Percentiles rank a stretch among this genome's conserved stretches.
phyloP scores from a whole-genome alignment of 2,329 filamentous ascomycete species.

The Trichoderma semiorbis region DNA sequence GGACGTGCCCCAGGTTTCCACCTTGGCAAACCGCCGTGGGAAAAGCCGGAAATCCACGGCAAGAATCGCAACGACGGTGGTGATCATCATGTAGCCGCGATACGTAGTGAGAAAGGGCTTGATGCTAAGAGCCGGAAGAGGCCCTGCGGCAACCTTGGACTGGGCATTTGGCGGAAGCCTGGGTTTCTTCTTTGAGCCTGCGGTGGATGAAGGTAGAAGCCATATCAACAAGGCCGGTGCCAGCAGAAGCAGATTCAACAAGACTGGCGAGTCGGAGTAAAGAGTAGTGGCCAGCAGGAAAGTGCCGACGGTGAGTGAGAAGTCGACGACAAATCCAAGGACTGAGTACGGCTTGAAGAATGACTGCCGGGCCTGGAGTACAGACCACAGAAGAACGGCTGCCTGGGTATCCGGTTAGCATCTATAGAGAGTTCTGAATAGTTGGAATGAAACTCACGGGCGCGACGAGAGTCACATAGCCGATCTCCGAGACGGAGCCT shows the following conservation, averaged over 20 bases:
- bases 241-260: constrained; percentile 72
- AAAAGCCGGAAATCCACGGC: constrained; percentile 95
- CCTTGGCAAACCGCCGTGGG: constrained; percentile 91
- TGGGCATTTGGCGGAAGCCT: constrained; percentile 42
- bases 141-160: constrained; percentile 29
- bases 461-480: constrained; percentile 77
- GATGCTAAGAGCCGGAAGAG: constrained; percentile 57
- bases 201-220: constrained; percentile 41
- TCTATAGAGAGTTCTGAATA: too few relatives aligned
- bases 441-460: constrained; percentile 54
- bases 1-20: constrained; percentile 99
- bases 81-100: constrained; percentile 84
- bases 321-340: constrained; percentile 71
- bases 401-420: constrained; percentile 49
- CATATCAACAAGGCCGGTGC: constrained; percentile 66
- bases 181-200: constrained; percentile 43
- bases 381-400: constrained; percentile 81
- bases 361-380: constrained; percentile 75
- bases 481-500: constrained; percentile 80
- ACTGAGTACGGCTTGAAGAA: constrained; percentile 76
- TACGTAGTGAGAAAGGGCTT: constrained; percentile 94
- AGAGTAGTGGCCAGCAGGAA: constrained; percentile 83
- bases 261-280: constrained; percentile 70
- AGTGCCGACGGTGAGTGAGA: constrained; percentile 78
- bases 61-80: constrained; percentile 88